Evolutionary conservation across 2,329 filamentous ascomycete species (phyloP).

Genomic region (Fusarium sororula): DNA sequence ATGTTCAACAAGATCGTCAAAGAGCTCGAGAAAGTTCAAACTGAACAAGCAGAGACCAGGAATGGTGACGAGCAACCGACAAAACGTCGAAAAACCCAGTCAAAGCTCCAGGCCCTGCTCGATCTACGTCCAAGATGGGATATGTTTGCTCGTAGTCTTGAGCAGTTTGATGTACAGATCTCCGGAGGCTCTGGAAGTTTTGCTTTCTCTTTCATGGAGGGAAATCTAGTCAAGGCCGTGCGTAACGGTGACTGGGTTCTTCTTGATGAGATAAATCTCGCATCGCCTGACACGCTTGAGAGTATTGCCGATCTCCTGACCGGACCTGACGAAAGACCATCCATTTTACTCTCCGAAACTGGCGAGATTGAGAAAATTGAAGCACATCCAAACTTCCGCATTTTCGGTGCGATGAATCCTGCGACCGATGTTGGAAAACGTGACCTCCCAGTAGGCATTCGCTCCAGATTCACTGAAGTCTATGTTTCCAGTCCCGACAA

Average conservation of each 20-base stretch:
- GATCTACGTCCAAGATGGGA: slow-evolving; percentile 78
- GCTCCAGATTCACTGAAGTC: slow-evolving; percentile 93
- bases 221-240: slow-evolving; percentile 94
- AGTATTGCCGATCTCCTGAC: slow-evolving; percentile 89
- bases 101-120: slow-evolving; percentile 71
- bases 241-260: slow-evolving; percentile 97
- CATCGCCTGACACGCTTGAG: slow-evolving; percentile 92
- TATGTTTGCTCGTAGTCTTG: slow-evolving; percentile 76
- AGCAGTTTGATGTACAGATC: slow-evolving; percentile 83
- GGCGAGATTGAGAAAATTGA: slow-evolving; percentile 90
- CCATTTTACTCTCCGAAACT: slow-evolving; percentile 89
- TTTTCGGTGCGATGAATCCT: slow-evolving; percentile 99
- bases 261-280: slow-evolving; percentile 96
- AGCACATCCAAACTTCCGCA: slow-evolving; percentile 91
- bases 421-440: slow-evolving; percentile 97
- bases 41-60: slow-evolving; percentile 48
- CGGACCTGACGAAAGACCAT: slow-evolving; percentile 76
- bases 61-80: slow-evolving; percentile 63
- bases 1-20: slow-evolving; percentile 81
- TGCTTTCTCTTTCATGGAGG: slow-evolving; percentile 95
- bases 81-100: slow-evolving; percentile 74
- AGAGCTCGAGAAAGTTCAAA: slow-evolving; percentile 59
- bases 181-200: slow-evolving; percentile 78
- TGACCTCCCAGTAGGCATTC: slow-evolving; percentile 86
- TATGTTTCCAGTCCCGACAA: slow-evolving; percentile 92